Percentiles rank a stretch among this genome's conserved stretches.
These are phyloP conservation scores for Raffaelea arxii DNA, from an alignment of 2,329 filamentous ascomycete species.

Conservation along the genomic window DNA sequence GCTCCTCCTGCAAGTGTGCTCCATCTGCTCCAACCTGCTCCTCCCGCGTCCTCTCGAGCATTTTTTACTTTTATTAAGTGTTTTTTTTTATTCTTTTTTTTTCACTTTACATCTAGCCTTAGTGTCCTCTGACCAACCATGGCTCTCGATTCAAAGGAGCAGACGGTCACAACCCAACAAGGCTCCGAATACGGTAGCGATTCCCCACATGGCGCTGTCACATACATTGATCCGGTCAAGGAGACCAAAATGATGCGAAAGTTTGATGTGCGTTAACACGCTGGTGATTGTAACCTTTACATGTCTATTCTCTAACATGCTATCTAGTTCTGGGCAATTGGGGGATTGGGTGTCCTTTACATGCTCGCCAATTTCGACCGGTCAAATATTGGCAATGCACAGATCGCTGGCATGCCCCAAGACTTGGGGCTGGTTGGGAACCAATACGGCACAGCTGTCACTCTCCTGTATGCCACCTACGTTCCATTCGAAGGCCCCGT, in stretches of 20 bases:
- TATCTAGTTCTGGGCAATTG: not conserved
- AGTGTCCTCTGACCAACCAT: no score
- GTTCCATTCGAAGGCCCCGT: slow-evolving; percentile 21
- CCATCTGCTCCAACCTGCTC: not conserved
- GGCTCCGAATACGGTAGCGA: not conserved
- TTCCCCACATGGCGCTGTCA: not conserved
- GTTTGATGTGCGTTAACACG: slow-evolving; percentile 3
- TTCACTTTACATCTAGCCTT: no score
- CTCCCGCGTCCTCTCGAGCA: not conserved
- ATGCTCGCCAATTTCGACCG: slow-evolving; percentile 12
- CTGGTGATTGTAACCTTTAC: not conserved
- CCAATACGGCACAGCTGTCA: slow-evolving; percentile 4
- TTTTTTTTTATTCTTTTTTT: no score
- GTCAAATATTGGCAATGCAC: slow-evolving; percentile 8
- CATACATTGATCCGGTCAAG: not conserved
- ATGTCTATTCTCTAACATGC: not conserved
- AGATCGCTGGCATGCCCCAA: slow-evolving; percentile 10
- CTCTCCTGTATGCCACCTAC: slow-evolving; percentile 19
- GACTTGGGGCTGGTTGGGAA: slow-evolving; percentile 11
- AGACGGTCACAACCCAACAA: not conserved
- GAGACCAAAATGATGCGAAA: slow-evolving; percentile 3
- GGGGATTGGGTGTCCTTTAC: slow-evolving; percentile 8
- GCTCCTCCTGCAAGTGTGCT: no score
- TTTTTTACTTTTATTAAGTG: no score
- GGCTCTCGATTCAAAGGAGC: not conserved